phyloP scores from a whole-genome alignment of 2,329 filamentous ascomycete species.

The Colletotrichum godetiae region DNA sequence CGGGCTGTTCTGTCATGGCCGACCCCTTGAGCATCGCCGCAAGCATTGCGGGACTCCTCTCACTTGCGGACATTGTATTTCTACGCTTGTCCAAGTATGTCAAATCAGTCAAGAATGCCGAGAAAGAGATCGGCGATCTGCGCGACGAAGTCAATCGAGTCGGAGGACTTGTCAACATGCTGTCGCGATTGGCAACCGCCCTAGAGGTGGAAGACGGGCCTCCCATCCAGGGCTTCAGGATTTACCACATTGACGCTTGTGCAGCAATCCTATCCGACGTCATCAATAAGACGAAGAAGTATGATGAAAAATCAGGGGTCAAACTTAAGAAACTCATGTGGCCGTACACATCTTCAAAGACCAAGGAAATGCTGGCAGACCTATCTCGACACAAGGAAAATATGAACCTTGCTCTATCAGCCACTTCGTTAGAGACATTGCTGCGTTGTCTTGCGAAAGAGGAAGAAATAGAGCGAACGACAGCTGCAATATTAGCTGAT shows the following conservation, averaged over 20 bases:
- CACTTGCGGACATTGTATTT: conserved; percentile 10
- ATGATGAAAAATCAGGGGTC: neutral
- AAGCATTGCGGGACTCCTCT: conserved; percentile 1
- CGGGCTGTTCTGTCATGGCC: neutral
- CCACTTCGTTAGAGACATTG: neutral
- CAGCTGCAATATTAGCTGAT: rapidly evolving
- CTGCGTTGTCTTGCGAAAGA: neutral
- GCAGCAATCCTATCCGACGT: neutral
- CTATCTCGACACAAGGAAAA: conserved; percentile 4
- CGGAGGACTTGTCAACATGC: neutral
- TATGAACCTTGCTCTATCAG: neutral
- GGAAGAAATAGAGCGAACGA: rapidly evolving
- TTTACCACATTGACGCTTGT: conserved; percentile 12
- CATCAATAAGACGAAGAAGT: neutral
- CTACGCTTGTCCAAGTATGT: neutral
- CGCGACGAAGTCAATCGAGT: neutral
- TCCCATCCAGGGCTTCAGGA: neutral
- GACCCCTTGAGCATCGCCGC: conserved; percentile 17
- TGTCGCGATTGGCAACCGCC: neutral
- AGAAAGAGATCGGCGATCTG: neutral
- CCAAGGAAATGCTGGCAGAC: conserved; percentile 1
- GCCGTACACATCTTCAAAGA: neutral
- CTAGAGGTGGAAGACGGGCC: neutral
- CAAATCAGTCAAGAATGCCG: neutral
- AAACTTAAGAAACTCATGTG: neutral